Conservation (phyloP, 2,329 filamentous ascomycete species). For the Diaporthe humulicola region DNA sequence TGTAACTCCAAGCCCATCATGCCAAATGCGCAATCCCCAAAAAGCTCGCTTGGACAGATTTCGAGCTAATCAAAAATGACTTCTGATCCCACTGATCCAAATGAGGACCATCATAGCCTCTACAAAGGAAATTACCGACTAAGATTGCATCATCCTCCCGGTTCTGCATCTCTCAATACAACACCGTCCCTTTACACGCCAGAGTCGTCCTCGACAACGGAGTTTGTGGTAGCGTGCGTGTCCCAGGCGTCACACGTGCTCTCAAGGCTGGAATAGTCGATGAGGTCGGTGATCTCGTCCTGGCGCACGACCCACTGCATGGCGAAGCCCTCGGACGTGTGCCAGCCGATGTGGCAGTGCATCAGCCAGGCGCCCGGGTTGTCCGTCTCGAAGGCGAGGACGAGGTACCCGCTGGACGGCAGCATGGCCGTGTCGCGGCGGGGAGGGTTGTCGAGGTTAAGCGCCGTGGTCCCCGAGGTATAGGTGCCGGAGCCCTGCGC, state of each 20-base stretch:
- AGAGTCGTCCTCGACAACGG: constrained; percentile 49
- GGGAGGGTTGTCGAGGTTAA: constrained; percentile 58
- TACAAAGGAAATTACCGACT: not conserved
- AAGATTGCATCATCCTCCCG: not conserved
- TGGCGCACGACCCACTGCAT: constrained; percentile 63
- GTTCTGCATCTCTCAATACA: not conserved
- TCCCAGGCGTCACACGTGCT: constrained; percentile 49
- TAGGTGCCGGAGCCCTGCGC: constrained; percentile 49
- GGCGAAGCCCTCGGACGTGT: constrained; percentile 63
- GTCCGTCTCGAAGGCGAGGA: constrained; percentile 63
- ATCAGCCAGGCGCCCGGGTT: constrained; percentile 65
- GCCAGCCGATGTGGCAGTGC: constrained; percentile 63
- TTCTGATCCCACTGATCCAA: too few species aligned
- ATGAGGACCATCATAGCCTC: not conserved
- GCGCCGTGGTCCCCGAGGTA: constrained; percentile 44
- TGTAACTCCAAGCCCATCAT: constrained; percentile 2
- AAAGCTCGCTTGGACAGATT: not conserved
- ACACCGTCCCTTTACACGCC: constrained; percentile 46
- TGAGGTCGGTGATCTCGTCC: constrained; percentile 46
- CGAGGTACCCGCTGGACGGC: constrained; percentile 59
- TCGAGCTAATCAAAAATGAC: not conserved
- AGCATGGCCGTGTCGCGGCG: constrained; percentile 63
- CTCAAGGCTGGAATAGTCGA: constrained; percentile 44
- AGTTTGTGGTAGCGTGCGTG: constrained; percentile 44
- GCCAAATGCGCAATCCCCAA: not conserved